Conservation (phyloP, 2,329 filamentous ascomycete genomes). For the Fusarium bulbicola region DNA sequence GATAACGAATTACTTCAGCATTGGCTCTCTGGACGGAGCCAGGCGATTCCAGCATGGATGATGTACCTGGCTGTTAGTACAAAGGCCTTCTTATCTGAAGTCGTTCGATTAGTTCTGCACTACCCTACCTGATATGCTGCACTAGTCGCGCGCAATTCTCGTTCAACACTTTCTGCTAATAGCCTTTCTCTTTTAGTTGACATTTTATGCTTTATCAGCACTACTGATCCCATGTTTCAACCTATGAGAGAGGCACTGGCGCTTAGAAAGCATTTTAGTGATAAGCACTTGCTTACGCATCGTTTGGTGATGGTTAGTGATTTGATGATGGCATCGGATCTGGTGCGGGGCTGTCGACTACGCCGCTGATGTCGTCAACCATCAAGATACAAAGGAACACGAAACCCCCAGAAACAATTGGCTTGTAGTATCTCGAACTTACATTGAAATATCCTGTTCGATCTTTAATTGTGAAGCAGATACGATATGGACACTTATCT, state of each 20-base stretch:
- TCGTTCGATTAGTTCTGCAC: too few relatives aligned
- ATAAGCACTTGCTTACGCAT: constrained; percentile 18
- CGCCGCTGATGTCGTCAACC: neutral
- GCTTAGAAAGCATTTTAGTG: neutral
- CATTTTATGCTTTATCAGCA: neutral
- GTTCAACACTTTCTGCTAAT: too few relatives aligned
- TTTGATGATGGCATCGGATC: neutral
- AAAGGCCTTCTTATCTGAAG: neutral
- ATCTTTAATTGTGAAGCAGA: rapidly evolving
- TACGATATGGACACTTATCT: constrained; percentile 12
- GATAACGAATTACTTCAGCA: neutral
- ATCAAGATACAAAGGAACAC: neutral
- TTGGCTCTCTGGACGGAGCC: neutral
- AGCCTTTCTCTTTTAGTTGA: neutral
- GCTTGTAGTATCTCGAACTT: rapidly evolving
- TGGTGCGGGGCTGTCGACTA: neutral
- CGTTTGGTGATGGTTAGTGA: neutral
- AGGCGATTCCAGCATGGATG: neutral
- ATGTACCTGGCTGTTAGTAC: neutral
- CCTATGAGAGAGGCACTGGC: neutral
- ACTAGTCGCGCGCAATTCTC: neutral
- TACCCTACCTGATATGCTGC: too few relatives aligned
- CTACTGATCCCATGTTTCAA: rapidly evolving
- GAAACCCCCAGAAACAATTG: rapidly evolving
- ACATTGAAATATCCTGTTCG: rapidly evolving